Evolutionary conservation across 306 rosid species (phyloP), one percentile per base, ranked within the genome.

Genomic region (Gastrolobium bilobum): DNA sequence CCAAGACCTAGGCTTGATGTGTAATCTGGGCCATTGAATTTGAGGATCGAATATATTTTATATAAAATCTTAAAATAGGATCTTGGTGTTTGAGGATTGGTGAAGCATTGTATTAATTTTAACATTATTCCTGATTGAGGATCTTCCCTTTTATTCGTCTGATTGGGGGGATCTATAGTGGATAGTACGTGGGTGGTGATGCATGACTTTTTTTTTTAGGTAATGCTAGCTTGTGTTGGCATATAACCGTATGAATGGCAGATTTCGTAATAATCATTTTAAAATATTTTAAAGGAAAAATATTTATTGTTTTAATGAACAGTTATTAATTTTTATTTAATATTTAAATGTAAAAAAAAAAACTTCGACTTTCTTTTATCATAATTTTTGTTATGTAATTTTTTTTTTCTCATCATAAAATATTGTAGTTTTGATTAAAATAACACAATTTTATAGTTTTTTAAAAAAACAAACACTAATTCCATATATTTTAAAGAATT

Each of bases 21-120:
- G 63, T 61, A 70, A 69, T 84, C 34, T 76, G 7, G 7, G n/a
- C 79, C 84, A 62, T 53, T 75, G 4, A 53, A 69, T 61, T 79
- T 73, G 46, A 65, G 64, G 50, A 74, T 68, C 7, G 65, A 67
- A 73, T 79, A 73, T 42, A 35, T 56, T 52, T 42, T 29, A 34
- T 62, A 30, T 50, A 57, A 33, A 80, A 84, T 74, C 84, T 52
- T 29, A 20, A 2, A 35, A 62, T 8, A 53, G 14, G 81, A 84
- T 79, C 61, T 33, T 74, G 57, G 31, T 73, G 81, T 13, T 44
- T 6, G 0, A 26, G 54, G 80, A 83, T 83, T 79, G 87, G 74
- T 58, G 77, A 48, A 65, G 10, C 48, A 11, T 6, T 29, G 6
- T 20, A 77, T 72, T 78, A 72, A 10, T 73, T 72, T 13, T 35